phyloP scores from a whole-genome alignment of 2,329 filamentous ascomycete genomes.

The Pyricularia grisea region DNA sequence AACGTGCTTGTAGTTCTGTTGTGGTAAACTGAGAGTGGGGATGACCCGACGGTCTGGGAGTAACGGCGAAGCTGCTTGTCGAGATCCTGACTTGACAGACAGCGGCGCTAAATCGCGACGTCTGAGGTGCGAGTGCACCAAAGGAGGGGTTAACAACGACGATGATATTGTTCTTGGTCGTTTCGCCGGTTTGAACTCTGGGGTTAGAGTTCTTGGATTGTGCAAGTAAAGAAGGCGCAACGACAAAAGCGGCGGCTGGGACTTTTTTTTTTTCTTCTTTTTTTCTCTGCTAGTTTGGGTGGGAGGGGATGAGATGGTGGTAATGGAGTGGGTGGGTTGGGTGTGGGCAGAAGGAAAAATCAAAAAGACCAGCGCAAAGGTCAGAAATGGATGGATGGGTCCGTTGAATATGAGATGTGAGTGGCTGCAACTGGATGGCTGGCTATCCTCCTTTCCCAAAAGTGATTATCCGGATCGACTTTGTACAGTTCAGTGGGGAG shows the following conservation, averaged over 20 bases:
- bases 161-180: neutral
- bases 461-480: neutral
- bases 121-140: neutral
- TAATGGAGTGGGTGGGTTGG: neutral
- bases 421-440: neutral
- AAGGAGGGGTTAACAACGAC: neutral
- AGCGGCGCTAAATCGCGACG: neutral
- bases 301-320: constrained; percentile 5
- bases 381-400: neutral
- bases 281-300: neutral
- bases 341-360: neutral
- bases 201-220: neutral
- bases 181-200: neutral
- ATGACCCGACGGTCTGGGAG: constrained; percentile 3
- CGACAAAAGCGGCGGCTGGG: neutral
- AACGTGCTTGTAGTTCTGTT: neutral
- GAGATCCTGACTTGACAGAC: neutral
- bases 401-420: neutral
- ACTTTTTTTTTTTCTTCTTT: constrained; percentile 4
- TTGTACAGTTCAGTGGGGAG: neutral
- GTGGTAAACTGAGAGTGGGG: neutral
- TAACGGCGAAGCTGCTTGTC: neutral
- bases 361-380: neutral
- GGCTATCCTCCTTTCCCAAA: neutral
- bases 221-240: neutral